Evolutionary conservation across 1,284 basidiomycete species (phyloP), one percentile per base, ranked within the genome.

Genomic region (Leccinum fallax): DNA sequence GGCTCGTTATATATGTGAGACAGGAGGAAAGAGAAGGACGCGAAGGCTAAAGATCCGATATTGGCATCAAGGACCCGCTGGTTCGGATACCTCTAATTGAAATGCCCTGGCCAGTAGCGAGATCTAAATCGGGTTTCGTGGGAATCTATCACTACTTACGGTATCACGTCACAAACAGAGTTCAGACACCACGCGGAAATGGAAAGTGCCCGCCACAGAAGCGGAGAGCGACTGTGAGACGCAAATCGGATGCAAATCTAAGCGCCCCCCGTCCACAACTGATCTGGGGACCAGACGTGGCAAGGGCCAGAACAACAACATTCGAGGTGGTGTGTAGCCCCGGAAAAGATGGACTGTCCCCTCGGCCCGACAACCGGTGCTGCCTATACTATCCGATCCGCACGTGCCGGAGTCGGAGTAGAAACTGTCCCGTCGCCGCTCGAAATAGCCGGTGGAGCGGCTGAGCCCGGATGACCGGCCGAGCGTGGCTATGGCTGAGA

Each of bases 1-100:
- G 56, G 62, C 64, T 10, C 5, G 58, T 71, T 76, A 73, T 73
- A 73, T 73, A 74, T 59, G 57, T 71, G 69, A 69, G 68, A 71
- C 64, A 67, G 62, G 69, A 61, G 55, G 26, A 52, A 54, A 58
- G 58, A 19, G 7, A 60, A 63, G 63, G 53, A 53, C 60, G 63
- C 68, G 70, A 76, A 77, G 71, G 61, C 65, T 74, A 76, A 77
- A 76, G 80, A 80, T 79, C 80, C 78, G 76, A 72, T 65, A 55
- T 70, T 69, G 78, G 81, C 71, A 80, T 66, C 57, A 40, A 28
- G 16, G 77, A 62, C 61, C 81, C 81, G 67, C 53, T 67, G 62
- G 38, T 61, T 69, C 74, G 81, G 81, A 77, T 69, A 76, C 67
- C 63, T 58, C 66, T 72, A 72, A 76, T 74, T 74, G 74, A 74